Percentiles rank a stretch among this genome's conserved stretches.
phyloP scores from a whole-genome alignment of 2,329 filamentous ascomycete species.

The Xylariaceae sp. region DNA sequence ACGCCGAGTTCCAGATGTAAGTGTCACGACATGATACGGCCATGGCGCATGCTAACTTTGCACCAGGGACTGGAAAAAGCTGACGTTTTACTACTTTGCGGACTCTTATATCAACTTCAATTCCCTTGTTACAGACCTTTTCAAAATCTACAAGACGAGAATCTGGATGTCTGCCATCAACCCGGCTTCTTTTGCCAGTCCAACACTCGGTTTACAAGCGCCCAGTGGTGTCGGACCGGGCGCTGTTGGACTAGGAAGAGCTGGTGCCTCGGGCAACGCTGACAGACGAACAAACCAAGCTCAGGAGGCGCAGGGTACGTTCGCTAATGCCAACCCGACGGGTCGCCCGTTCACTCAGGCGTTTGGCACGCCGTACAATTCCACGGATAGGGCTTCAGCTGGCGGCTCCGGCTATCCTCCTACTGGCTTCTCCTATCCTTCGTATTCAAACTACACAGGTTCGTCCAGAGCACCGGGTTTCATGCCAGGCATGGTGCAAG shows the following conservation, averaged over 20 bases:
- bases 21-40: slow-evolving; percentile 30
- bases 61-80: slow-evolving; percentile 90
- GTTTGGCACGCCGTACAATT: slow-evolving; percentile 39
- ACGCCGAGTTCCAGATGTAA: slow-evolving; percentile 98
- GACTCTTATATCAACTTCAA: slow-evolving; percentile 99
- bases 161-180: slow-evolving; percentile 99
- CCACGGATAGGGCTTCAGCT: slow-evolving; percentile 38
- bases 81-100: slow-evolving; percentile 98
- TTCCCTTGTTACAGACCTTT: slow-evolving; percentile 89
- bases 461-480: slow-evolving; percentile 38
- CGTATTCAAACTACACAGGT: slow-evolving; percentile 41
- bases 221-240: slow-evolving; percentile 63
- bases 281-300: slow-evolving; percentile 45
- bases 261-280: slow-evolving; percentile 38
- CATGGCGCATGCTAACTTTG: slow-evolving; percentile 23
- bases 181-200: slow-evolving; percentile 86
- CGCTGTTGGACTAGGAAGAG: slow-evolving; percentile 54
- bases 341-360: slow-evolving; percentile 40
- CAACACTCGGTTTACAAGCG: slow-evolving; percentile 64
- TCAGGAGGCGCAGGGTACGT: slow-evolving; percentile 38
- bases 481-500: slow-evolving; percentile 36
- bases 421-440: slow-evolving; percentile 38
- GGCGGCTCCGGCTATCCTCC: slow-evolving; percentile 37
- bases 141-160: slow-evolving; percentile 98
- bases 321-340: slow-evolving; percentile 35